Evolutionary conservation across 2,329 filamentous ascomycete species (phyloP), one percentile per base, ranked within the genome.

Genomic region (Alternaria ethzedia): DNA sequence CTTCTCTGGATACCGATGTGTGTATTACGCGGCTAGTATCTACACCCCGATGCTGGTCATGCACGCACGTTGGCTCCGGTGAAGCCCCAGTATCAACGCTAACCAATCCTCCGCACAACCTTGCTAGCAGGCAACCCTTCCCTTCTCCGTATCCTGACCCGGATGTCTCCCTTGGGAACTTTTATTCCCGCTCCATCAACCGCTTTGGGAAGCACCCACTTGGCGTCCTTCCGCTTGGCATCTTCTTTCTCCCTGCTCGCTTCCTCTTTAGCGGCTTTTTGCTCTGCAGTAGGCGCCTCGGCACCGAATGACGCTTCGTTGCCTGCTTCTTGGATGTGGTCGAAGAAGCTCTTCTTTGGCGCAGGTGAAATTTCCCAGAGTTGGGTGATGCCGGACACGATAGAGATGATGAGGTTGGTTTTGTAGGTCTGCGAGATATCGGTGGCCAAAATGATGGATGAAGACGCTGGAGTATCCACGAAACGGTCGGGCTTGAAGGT

Each of bases 141-240:
- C 56, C 76, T 68, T 61, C 82, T 78, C 55, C 79, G 84, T 56
- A 90, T 80, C 74, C 83, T 84, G 4, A 88, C 88, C 56, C 84
- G 82, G 8, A 87, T 78, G 69, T 88, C 85, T 13, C 80, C 80
- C 47, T 76, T 81, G 10, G 87, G 87, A 60, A 82, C 79, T 68
- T 83, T 85, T 13, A 87, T 83, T 57, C 81, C 83, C 6, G 83
- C 84, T 21, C 73, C 66, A 81, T 82, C 69, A 73, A 81, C 71
- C 83, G 82, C 44, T 76, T 78, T 65, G 0, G 88, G 88, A 46
- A 89, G 79, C 17, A 79, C 79, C 83, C 87, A 88, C 63, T 68
- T 75, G 44, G 55, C 67, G 8, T 57, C 56, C 28, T 66, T 69
- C 45, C 36, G 60, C 51, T 57, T 65, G 47, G 52, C 62, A 13